Evolutionary conservation across 1,284 basidiomycete genomes (phyloP).

Genomic region (Cystobasidiaceae sp.): DNA sequence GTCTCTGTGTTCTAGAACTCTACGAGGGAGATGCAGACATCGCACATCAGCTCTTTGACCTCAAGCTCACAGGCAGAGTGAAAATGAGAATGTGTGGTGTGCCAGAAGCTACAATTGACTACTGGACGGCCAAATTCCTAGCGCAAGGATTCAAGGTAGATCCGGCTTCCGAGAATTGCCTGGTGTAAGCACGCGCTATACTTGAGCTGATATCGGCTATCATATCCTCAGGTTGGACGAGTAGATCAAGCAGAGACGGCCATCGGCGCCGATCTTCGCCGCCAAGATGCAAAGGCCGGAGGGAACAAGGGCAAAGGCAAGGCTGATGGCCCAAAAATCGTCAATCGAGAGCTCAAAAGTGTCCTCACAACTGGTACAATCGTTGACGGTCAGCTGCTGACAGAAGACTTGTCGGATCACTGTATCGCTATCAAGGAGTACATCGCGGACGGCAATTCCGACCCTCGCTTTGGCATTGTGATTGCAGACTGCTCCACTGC

Average conservation of each 20-base stretch:
- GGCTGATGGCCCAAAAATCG: constrained; percentile 43
- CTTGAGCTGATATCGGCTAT: not conserved
- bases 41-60: constrained; percentile 84
- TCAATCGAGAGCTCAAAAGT: constrained; percentile 74
- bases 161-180: not conserved
- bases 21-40: constrained; percentile 91
- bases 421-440: constrained; percentile 75
- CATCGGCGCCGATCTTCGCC: constrained; percentile 57
- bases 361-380: constrained; percentile 96
- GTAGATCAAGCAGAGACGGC: constrained; percentile 97
- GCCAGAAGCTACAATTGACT: constrained; percentile 88
- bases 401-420: constrained; percentile 90
- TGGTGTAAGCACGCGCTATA: not conserved
- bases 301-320: constrained; percentile 31
- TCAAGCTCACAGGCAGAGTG: constrained; percentile 82
- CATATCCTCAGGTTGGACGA: constrained; percentile 59
- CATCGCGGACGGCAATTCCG: constrained; percentile 38
- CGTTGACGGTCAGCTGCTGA: constrained; percentile 81
- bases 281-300: constrained; percentile 47
- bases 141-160: constrained; percentile 71
- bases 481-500: constrained; percentile 92
- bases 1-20: constrained; percentile 54
- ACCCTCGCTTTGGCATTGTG: constrained; percentile 72
- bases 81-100: constrained; percentile 99
- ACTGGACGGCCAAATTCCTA: constrained; percentile 62